These are phyloP conservation scores for Phytophthora europaea DNA, from an alignment of 352 stramenopile genomes.

Conservation along the genomic window DNA sequence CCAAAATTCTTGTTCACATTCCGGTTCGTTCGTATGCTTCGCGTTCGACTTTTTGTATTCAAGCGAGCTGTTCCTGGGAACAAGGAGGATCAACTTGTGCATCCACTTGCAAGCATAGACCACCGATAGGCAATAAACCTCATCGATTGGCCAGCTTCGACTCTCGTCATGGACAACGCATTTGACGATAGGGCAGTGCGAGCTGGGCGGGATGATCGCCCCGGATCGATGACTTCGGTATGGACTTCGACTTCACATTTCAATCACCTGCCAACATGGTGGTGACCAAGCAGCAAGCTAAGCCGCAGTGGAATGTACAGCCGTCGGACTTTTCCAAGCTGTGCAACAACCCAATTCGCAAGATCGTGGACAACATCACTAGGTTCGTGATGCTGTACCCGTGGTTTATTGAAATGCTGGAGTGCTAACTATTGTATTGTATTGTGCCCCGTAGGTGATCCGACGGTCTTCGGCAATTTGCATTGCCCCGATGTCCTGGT, in stretches of 20 bases:
- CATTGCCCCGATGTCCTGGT: constrained; percentile 91
- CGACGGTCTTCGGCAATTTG: constrained; percentile 94
- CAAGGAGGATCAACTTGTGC: background rate
- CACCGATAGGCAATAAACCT: background rate
- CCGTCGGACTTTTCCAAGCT: constrained; percentile 75
- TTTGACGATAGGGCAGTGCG: constrained; percentile 1
- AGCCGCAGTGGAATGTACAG: constrained; percentile 70
- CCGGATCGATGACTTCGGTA: background rate
- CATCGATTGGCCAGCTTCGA: constrained; percentile 2
- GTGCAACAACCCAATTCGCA: constrained; percentile 94
- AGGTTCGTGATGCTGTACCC: constrained; percentile 36
- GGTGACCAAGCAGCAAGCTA: constrained; percentile 43
- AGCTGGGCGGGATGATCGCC: background rate
- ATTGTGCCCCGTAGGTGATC: constrained; percentile 70
- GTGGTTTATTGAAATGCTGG: background rate
- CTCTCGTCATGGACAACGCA: background rate
- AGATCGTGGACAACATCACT: constrained; percentile 97
- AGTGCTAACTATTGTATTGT: background rate
- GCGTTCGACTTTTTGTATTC: too few relatives aligned
- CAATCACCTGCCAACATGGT: constrained; percentile 21
- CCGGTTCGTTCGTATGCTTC: background rate
- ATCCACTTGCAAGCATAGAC: background rate
- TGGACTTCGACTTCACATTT: background rate
- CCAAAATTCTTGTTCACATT: too few relatives aligned
- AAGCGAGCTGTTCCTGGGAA: too few relatives aligned